Evolutionary conservation across 148 eudicot genomes (phyloP).

Genomic region (Bassia scoparia): DNA sequence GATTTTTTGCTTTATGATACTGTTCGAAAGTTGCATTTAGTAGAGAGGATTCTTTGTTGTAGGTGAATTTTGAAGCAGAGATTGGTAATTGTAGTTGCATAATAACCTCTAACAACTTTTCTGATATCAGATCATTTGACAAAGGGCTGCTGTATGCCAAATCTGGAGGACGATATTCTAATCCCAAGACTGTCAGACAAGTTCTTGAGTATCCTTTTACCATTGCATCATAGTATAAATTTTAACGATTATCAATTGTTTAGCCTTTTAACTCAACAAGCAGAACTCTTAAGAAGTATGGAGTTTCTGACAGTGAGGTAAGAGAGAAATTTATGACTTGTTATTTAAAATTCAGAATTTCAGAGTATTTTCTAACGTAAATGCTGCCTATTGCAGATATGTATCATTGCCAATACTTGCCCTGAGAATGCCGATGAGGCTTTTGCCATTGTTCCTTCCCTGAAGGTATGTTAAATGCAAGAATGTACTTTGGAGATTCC

Average conservation of each 20-base stretch:
- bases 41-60: neutral
- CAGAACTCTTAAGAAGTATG: slow-evolving; percentile 65
- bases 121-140: slow-evolving; percentile 66
- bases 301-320: slow-evolving; percentile 81
- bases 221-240: neutral
- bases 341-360: neutral
- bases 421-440: slow-evolving; percentile 69
- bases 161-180: slow-evolving; percentile 43
- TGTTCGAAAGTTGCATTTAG: neutral
- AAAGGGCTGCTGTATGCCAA: slow-evolving; percentile 70
- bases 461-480: slow-evolving; percentile 55
- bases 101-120: slow-evolving; percentile 21
- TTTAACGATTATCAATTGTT: slow-evolving; percentile 21
- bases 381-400: slow-evolving; percentile 46
- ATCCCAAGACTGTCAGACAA: slow-evolving; percentile 50
- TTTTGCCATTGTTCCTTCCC: slow-evolving; percentile 67
- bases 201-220: slow-evolving; percentile 78
- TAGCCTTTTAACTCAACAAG: slow-evolving; percentile 46
- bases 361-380: neutral
- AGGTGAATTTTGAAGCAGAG: neutral
- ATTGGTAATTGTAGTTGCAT: neutral
- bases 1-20: slow-evolving; percentile 13
- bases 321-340: slow-evolving; percentile 10
- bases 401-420: slow-evolving; percentile 65
- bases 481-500: neutral